A percentile compares a stretch with the other conserved stretches of the same genome.
Conservation (phyloP, 2,329 filamentous ascomycete genomes). For the Trichoderma aggressivum region DNA sequence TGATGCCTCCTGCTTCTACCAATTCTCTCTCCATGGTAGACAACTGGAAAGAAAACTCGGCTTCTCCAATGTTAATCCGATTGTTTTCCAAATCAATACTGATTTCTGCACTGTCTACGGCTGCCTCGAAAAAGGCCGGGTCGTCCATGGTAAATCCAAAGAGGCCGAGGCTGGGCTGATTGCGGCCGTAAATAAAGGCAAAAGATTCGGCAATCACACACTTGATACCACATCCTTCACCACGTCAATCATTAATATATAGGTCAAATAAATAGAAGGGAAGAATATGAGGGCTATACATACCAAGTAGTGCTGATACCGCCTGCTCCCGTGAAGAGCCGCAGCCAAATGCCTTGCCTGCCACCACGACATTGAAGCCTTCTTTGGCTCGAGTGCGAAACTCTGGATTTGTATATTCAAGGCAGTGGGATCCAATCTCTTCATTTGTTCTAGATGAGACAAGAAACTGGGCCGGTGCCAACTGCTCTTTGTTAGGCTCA, state of each 20-base stretch:
- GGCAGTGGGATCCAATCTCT: constrained; percentile 37
- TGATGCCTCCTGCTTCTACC: constrained; percentile 36
- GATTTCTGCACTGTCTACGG: constrained; percentile 36
- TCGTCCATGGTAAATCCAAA: constrained; percentile 41
- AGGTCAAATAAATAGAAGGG: background rate
- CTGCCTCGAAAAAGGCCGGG: constrained; percentile 35
- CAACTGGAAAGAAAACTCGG: constrained; percentile 34
- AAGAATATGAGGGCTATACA: background rate
- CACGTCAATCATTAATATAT: background rate
- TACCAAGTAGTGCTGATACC: constrained; percentile 34
- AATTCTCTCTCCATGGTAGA: constrained; percentile 39
- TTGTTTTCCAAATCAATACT: constrained; percentile 33
- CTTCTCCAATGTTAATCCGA: constrained; percentile 21
- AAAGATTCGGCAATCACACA: constrained; percentile 45
- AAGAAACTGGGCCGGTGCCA: constrained; percentile 38
- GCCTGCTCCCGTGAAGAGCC: constrained; percentile 46
- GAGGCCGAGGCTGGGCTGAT: constrained; percentile 44
- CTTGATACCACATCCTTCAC: constrained; percentile 35
- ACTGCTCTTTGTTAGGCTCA: constrained; percentile 23
- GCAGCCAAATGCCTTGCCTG: constrained; percentile 44
- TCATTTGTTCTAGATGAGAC: constrained; percentile 26
- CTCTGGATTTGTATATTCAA: constrained; percentile 38
- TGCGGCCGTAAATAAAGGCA: constrained; percentile 45
- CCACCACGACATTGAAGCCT: constrained; percentile 41
- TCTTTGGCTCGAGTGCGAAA: constrained; percentile 37